Conservation (phyloP, 1,139 yeast genomes). For the Sporopachydermia cereana region DNA sequence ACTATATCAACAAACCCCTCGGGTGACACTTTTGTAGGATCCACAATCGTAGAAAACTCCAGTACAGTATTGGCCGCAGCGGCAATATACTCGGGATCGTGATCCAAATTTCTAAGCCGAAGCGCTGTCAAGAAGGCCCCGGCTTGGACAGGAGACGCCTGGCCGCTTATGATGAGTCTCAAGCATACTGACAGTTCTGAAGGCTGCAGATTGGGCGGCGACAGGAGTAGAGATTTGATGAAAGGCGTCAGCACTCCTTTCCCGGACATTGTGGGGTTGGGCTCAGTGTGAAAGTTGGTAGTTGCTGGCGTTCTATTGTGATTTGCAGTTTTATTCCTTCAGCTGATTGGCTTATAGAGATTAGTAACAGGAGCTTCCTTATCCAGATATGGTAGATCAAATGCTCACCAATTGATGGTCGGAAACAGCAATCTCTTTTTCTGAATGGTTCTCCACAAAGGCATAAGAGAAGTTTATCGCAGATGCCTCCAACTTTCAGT, state of each 20-base stretch:
- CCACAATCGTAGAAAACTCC: slow-evolving; percentile 47
- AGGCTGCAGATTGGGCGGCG: slow-evolving; percentile 50
- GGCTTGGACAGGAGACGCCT: slow-evolving; percentile 57
- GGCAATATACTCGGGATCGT: slow-evolving; percentile 68
- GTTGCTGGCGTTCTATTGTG: no score
- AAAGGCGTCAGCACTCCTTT: slow-evolving; percentile 38
- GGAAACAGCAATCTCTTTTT: no score
- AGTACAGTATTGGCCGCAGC: slow-evolving; percentile 68
- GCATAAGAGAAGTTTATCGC: no score
- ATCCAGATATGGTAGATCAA: no score
- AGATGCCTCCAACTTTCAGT: no score
- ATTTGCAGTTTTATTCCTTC: no score
- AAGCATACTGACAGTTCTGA: slow-evolving; percentile 51
- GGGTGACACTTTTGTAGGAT: slow-evolving; percentile 28
- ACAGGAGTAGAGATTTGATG: slow-evolving; percentile 45
- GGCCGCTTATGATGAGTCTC: slow-evolving; percentile 43
- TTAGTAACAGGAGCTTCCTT: no score
- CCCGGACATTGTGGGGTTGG: neutral
- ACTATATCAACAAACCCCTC: slow-evolving; percentile 75
- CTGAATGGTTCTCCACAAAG: no score
- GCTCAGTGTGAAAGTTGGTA: no score
- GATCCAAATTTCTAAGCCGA: slow-evolving; percentile 67
- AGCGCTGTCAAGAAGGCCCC: slow-evolving; percentile 74
- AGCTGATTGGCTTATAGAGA: no score
- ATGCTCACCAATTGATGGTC: no score